A percentile compares a stretch with the other conserved stretches of the same genome.
These are phyloP conservation scores for Silene uniflora DNA, from an alignment of 148 eudicot genomes.

Conservation along the genomic window DNA sequence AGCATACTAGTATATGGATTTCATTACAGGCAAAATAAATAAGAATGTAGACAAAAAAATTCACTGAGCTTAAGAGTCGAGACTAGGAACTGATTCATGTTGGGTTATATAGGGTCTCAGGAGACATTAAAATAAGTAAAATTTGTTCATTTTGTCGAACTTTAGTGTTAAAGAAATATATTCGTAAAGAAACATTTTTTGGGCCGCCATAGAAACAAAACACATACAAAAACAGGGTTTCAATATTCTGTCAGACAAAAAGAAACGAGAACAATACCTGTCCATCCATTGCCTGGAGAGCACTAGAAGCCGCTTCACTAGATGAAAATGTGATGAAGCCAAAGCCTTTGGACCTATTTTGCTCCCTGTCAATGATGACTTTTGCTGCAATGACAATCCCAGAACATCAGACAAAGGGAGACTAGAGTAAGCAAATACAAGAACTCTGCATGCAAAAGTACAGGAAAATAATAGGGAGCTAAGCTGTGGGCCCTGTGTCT, in stretches of 20 bases:
- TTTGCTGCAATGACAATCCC: conserved; percentile 49
- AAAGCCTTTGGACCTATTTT: conserved; percentile 86
- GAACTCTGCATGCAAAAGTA: neutral
- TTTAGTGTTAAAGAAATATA: no score
- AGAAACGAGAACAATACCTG: conserved; percentile 40
- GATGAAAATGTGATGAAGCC: conserved; percentile 70
- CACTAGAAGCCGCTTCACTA: conserved; percentile 72
- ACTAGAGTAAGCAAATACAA: neutral
- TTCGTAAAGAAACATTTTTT: no score
- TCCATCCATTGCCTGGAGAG: conserved; percentile 81
- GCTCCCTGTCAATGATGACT: conserved; percentile 76
- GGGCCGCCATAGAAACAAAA: neutral
- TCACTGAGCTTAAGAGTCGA: neutral
- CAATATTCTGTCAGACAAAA: neutral
- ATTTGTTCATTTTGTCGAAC: no score
- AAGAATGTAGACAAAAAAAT: neutral
- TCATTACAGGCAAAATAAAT: neutral
- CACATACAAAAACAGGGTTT: neutral
- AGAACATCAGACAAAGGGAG: neutral
- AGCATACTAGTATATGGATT: neutral
- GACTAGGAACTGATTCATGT: no score
- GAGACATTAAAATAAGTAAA: no score
- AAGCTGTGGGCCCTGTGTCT: neutral
- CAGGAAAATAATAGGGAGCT: neutral
- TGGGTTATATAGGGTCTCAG: no score